These are phyloP conservation scores for Psilocybe tampanensis DNA, from an alignment of 768 basidiomycete genomes.

Conservation along the genomic window DNA sequence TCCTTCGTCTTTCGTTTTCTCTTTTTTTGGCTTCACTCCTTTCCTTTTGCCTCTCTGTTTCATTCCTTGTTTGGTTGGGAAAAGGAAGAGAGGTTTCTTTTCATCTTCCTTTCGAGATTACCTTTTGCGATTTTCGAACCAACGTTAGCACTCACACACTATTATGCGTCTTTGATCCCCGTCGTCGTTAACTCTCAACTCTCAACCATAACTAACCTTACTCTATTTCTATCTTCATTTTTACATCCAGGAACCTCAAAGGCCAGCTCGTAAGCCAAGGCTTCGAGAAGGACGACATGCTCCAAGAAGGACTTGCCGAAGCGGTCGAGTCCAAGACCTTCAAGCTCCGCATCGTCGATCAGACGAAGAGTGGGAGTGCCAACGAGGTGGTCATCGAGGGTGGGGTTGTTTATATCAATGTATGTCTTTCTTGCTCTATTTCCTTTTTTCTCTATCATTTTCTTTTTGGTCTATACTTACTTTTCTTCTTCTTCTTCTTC, in stretches of 20 bases:
- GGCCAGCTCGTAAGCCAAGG: conserved; percentile 33
- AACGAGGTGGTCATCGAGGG: conserved; percentile 38
- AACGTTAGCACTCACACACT: too few relatives aligned
- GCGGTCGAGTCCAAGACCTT: conserved; percentile 36
- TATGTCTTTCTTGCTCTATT: conserved; percentile 16
- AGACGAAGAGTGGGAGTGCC: conserved; percentile 25
- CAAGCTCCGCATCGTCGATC: conserved; percentile 38
- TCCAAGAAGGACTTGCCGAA: conserved; percentile 43
- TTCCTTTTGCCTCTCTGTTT: background rate
- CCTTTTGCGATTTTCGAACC: too few relatives aligned
- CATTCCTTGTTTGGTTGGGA: background rate
- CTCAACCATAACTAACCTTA: too few relatives aligned
- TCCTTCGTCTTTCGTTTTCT: background rate
- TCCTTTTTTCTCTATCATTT: background rate
- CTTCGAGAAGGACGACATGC: conserved; percentile 40
- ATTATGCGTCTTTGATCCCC: too few relatives aligned
- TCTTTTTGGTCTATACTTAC: background rate
- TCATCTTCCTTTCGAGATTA: too few relatives aligned
- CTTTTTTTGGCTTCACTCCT: too few relatives aligned
- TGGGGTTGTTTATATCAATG: conserved; percentile 39
- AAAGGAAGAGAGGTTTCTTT: too few relatives aligned
- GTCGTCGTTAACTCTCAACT: too few relatives aligned
- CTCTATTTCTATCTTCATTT: too few relatives aligned
- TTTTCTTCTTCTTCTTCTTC: background rate
- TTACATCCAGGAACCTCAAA: conserved; percentile 24